phyloP scores from a whole-genome alignment of 2,329 filamentous ascomycete genomes.

The Neocucurbitaria cava region DNA sequence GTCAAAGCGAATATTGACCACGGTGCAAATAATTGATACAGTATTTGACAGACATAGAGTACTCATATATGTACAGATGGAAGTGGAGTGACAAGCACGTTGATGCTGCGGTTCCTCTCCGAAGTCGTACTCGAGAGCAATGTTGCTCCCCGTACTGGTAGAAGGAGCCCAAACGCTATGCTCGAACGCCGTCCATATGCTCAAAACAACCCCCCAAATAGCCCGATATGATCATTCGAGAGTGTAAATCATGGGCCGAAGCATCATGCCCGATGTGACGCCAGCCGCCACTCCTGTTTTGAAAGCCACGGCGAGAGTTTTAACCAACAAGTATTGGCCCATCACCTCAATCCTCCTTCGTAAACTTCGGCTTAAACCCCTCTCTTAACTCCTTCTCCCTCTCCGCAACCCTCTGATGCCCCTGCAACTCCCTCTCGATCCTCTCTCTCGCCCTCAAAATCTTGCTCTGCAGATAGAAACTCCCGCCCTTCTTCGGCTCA shows the following conservation, averaged over 20 bases:
- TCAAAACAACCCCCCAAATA: background rate
- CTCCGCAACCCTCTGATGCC: conserved; percentile 72
- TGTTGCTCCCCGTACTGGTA: conserved; percentile 10
- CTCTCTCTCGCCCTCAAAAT: conserved; percentile 88
- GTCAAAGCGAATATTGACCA: background rate
- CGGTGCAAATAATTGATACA: conserved; percentile 22
- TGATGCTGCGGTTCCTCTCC: background rate
- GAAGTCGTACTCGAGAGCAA: conserved; percentile 7
- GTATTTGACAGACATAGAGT: conserved; percentile 15
- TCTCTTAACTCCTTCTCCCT: conserved; percentile 80
- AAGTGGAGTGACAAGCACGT: conserved; percentile 26
- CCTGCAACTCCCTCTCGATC: conserved; percentile 84
- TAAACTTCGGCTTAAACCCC: conserved; percentile 94
- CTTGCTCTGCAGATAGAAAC: conserved; percentile 98
- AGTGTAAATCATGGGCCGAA: background rate
- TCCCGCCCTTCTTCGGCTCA: conserved; percentile 93
- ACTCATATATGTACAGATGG: conserved; percentile 13
- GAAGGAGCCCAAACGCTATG: conserved; percentile 27
- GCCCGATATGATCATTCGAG: background rate
- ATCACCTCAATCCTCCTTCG: conserved; percentile 69
- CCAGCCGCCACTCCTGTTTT: background rate
- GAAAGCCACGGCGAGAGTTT: background rate
- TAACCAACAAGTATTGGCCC: background rate
- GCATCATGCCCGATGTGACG: background rate
- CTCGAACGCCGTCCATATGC: conserved; percentile 4